Conservation (phyloP, 2,329 filamentous ascomycete species). For the Diaporthe sp. region DNA sequence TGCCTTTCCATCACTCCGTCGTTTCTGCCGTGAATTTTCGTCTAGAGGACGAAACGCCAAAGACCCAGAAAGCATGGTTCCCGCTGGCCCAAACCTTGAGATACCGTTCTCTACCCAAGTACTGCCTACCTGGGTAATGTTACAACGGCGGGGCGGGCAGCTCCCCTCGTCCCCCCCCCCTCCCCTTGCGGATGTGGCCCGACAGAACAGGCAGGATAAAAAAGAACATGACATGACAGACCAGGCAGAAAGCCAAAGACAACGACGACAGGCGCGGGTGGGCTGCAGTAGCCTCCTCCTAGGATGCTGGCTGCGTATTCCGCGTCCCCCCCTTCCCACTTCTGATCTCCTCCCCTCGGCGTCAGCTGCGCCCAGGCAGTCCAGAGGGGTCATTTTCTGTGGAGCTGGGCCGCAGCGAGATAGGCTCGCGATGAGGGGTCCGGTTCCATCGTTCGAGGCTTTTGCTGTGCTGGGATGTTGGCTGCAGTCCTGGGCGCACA, state of each 20-base stretch:
- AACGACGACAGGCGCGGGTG: background rate
- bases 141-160: constrained; percentile 18
- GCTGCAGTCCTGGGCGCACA: constrained; percentile 20
- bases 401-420: constrained; percentile 20
- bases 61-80: constrained; percentile 2
- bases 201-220: background rate
- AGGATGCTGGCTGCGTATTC: constrained; percentile 12
- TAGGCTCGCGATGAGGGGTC: constrained; percentile 24
- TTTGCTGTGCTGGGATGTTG: background rate
- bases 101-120: background rate
- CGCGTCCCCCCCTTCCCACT: background rate
- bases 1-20: background rate
- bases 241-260: background rate
- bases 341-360: constrained; percentile 3
- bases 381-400: constrained; percentile 18
- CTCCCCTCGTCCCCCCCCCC: background rate
- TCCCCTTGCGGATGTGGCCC: background rate
- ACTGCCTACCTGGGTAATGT: background rate
- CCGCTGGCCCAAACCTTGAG: constrained; percentile 20
- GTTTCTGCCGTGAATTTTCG: background rate
- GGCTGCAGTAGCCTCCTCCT: constrained; percentile 20
- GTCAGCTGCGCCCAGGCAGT: constrained; percentile 12
- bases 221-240: background rate
- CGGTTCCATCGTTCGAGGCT: background rate
- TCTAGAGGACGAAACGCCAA: constrained; percentile 2